A percentile compares a stretch with the other conserved stretches of the same genome.
These are phyloP conservation scores for Sclerotinia sclerotiorum DNA, from an alignment of 2,329 filamentous ascomycete species.

Conservation along the genomic window DNA sequence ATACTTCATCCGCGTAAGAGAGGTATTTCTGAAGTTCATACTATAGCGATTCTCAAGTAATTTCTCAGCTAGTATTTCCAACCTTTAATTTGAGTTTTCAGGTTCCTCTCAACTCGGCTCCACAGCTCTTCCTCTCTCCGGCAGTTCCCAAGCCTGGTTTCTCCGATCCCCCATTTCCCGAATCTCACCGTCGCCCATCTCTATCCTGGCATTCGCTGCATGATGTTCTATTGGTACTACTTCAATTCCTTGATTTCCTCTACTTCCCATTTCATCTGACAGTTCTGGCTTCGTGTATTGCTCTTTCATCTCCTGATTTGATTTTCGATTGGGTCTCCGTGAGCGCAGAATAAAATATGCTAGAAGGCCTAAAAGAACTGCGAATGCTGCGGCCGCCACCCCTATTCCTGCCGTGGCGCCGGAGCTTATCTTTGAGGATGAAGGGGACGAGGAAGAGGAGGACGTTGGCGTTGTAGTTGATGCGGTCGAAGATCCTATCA, in stretches of 20 bases:
- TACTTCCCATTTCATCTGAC: background rate
- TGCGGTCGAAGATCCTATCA: background rate
- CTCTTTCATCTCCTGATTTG: background rate
- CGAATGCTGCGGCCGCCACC: background rate
- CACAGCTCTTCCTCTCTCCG: background rate
- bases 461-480: background rate
- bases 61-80: too few relatives aligned
- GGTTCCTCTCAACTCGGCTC: background rate
- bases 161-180: background rate
- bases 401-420: background rate
- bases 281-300: background rate
- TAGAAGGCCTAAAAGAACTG: background rate
- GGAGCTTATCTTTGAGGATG: background rate
- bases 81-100: background rate
- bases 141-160: slow-evolving; percentile 5
- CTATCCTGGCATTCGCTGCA: background rate
- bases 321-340: background rate
- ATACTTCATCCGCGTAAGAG: too few relatives aligned
- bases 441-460: background rate
- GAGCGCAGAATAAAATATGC: background rate
- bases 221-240: background rate
- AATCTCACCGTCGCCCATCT: background rate
- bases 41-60: background rate
- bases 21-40: too few relatives aligned
- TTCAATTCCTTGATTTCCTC: background rate